A percentile compares a stretch with the other conserved stretches of the same genome.
Evolutionary conservation across 2,329 filamentous ascomycete genomes (phyloP).

Genomic region (Fusarium algeriense): DNA sequence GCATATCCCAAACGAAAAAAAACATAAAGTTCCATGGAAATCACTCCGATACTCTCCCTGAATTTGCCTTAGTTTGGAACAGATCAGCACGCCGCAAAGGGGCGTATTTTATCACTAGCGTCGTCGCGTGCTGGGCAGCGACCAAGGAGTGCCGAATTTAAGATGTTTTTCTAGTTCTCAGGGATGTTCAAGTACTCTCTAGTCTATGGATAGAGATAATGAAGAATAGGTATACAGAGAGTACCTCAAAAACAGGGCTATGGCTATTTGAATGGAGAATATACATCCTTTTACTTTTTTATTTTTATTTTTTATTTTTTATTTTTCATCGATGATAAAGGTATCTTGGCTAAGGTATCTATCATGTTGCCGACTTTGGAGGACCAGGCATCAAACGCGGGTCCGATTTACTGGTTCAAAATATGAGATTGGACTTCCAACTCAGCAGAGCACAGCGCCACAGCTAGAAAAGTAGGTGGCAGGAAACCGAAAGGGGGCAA

Average conservation of each 20-base stretch:
- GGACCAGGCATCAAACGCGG: slow-evolving; percentile 12
- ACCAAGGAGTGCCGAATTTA: slow-evolving; percentile 21
- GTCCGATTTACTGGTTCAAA: slow-evolving; percentile 10
- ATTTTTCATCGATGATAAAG: neutral
- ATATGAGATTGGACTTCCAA: neutral
- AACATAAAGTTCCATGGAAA: slow-evolving; percentile 8
- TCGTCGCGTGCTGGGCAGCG: slow-evolving; percentile 40
- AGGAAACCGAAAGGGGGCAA: slow-evolving; percentile 29
- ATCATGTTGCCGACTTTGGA: neutral
- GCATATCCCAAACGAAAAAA: slow-evolving; percentile 10
- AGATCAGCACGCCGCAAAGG: slow-evolving; percentile 38
- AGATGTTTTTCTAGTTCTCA: neutral
- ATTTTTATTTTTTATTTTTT: too few species aligned
- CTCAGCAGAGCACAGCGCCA: slow-evolving; percentile 10
- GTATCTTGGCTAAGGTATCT: too few species aligned
- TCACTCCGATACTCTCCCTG: slow-evolving; percentile 24
- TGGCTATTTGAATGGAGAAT: neutral
- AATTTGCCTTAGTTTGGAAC: slow-evolving; percentile 19
- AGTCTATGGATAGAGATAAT: neutral
- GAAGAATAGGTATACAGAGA: neutral
- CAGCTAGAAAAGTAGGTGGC: slow-evolving; percentile 34
- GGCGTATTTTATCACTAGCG: slow-evolving; percentile 8
- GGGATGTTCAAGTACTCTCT: neutral
- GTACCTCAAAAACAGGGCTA: neutral
- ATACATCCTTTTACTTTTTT: too few species aligned